Evolutionary conservation across 805 yeast species (phyloP), one percentile per base, ranked within the genome.

Genomic region (Monosporozyma unispora): DNA sequence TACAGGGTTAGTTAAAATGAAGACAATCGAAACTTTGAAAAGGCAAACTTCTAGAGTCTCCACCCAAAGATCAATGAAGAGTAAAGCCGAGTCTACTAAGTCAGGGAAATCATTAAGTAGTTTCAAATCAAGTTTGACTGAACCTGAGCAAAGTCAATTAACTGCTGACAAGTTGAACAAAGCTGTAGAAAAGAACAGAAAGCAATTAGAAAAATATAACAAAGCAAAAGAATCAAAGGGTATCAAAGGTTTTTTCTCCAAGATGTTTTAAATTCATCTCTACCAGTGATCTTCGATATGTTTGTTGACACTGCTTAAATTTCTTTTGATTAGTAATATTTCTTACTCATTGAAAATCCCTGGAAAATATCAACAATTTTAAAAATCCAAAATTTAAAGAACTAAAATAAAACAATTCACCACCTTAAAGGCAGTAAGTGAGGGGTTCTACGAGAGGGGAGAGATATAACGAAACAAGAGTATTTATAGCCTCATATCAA

Each of bases 1-100:
- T 37, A 81, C 87, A 1, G 87, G 87, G 44, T 67, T 82, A 47
- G 87, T 82, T 14, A 80, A 78, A 21, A 78, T 77, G 14, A 67
- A 71, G 48, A 80, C 86, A 0, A 67, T 80, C 49, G 77, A 71
- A 45, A 70, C 73, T 2, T 52, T 81, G 21, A 83, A 82, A 38
- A 73, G 84, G 64, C 55, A 59, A 19, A 56, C 58, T 14, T 59
- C 62, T 5, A 54, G 55, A 35, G 53, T 41, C 4, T 54, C 62
- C 6, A 29, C 48, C 11, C 46, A 48, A 29, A 12, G 19, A 21
- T 19, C 44, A 4, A 27, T 25, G 22, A 37, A 19, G 19, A 43
- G 47, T 27, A 48, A 37, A 22, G 43, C 27, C 10, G 41, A 41
- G 12, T 42, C 46, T 19, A 47, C 45, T 21, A 43, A 37, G 12